Evolutionary conservation across 352 stramenopile genomes (phyloP).

Genomic region (Blastocystis hominis): DNA sequence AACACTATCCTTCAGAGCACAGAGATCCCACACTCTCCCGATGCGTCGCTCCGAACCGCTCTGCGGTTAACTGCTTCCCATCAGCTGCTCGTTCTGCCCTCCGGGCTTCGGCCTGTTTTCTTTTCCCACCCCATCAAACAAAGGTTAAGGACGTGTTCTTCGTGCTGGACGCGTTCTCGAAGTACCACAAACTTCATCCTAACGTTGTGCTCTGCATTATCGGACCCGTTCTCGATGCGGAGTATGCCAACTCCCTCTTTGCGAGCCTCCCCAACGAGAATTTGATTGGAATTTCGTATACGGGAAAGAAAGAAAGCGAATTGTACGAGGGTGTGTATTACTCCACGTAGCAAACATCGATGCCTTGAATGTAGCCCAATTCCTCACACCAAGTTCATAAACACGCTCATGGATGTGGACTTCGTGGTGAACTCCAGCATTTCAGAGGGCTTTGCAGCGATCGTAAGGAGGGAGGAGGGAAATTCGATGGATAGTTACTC

Average conservation of each 20-base stretch:
- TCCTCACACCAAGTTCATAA: slow-evolving; percentile 26
- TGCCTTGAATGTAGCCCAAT: not conserved
- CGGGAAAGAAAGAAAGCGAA: not conserved
- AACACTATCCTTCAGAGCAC: not conserved
- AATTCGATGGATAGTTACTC: not conserved
- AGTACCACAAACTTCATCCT: slow-evolving; percentile 10
- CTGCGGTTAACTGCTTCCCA: not conserved
- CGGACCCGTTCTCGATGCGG: slow-evolving; percentile 22
- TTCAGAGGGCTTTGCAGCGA: slow-evolving; percentile 38
- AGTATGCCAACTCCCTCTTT: slow-evolving; percentile 29
- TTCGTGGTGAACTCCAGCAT: slow-evolving; percentile 25
- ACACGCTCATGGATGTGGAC: slow-evolving; percentile 42
- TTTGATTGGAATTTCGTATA: not conserved
- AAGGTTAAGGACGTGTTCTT: slow-evolving; percentile 37
- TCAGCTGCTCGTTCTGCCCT: slow-evolving; percentile 34
- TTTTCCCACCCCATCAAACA: not conserved
- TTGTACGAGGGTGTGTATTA: not conserved
- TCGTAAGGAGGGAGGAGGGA: not conserved
- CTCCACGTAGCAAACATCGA: not conserved
- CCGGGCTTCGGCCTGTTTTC: slow-evolving; percentile 23
- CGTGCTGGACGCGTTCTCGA: slow-evolving; percentile 12
- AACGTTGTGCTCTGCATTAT: slow-evolving; percentile 12
- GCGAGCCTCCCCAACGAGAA: not conserved
- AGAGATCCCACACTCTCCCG: not conserved
- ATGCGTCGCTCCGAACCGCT: not conserved